Evolutionary conservation across 768 basidiomycete genomes (phyloP), one percentile per base, ranked within the genome.

Genomic region (Hygrocybe punicea): DNA sequence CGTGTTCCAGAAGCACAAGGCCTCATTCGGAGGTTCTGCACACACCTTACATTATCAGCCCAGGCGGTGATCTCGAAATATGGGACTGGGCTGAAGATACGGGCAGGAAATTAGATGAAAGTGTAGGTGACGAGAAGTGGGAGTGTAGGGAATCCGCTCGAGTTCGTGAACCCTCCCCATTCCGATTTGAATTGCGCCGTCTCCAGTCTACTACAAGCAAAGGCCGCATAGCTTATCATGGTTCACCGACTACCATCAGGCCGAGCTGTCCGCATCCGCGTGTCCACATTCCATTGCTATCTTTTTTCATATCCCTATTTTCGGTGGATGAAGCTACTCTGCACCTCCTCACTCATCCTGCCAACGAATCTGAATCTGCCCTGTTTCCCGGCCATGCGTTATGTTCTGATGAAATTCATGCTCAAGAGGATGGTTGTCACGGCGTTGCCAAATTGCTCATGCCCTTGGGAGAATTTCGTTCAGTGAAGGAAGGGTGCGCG

Each of bases 261-360:
- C 7, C 42, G 29, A 17, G 3, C n/a, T 54, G 23, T 33, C 69
- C 69, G 1, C 69, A 74, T 44, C 68, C 70, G 13, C 69, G 65
- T 35, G 66, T 73, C 33, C 70, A 66, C 34, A 62, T 77, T 14
- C 74, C 75, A 9, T 58, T 78, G 9, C 62, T 78, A 3, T 74
- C 74, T 0, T 70, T 75, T 58, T 67, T 77, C 52, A 49, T 72
- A 6, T 68, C 69, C 8, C 52, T 76, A n/a, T 64, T 78, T 36
- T 60, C 68, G 23, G 55, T 76, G 24, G 76, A 78, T 56, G 72
- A 74, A 19, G 66, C 72, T 7, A 76, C 73, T 2, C 52, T 74
- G 4, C 71, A 72, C 45, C 71, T 77, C 23, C 64, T 78, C 37
- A 66, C 70, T 6, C 67, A 70, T 19, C 60, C 73, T 6, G 60